Base-by-base conservation (phyloP, 2,329 filamentous ascomycete species). In the Xylariales sp. region DNA sequence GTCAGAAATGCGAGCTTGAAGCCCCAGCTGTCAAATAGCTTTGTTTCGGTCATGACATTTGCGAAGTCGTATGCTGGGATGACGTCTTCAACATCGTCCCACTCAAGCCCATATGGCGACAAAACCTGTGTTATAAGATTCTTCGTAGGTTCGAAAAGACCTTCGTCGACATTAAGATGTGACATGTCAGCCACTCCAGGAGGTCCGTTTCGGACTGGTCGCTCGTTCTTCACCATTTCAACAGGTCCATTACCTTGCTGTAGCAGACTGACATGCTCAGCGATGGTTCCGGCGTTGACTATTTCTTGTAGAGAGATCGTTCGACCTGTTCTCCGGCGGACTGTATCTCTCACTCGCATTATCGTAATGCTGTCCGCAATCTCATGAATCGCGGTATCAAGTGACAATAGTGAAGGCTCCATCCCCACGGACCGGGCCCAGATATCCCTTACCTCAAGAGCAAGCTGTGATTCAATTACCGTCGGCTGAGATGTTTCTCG, bases 161-260 rank as follows among this genome's bases (percentile, higher is more conserved):
- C 24, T 13, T 23, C 17, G 6, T 29, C 25, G 6, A 14, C 34
- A 7, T 10, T 37, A 8, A 45, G 37, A 32, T 42, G 40, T 11
- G 21, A 29, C 40, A 43, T 45, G 12, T 45, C 43, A 29, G 40
- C 40, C 18, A 39, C 29, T 5, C 28, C 40, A 5, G 40, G 43
- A 5, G 34, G 19, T 8, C 40, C 43, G 7, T 23, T 17, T 5
- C 40, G 23, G 6, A 28, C 30, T 3, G 5, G 29, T 4, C 28
- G 40, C 17, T 32, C 33, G 23, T 40, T 37, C 3, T 39, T 24
- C 5, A 16, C 29, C 20, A n/a, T 15, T 10, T 14, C 29, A 5
- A 17, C 15, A 15, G 6, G 20, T 14, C 17, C 14, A 18, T 14
- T 11, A 14, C 33, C 21, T 14, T 14, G 11, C 13, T 28, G 29